phyloP scores from a whole-genome alignment of 768 basidiomycete species.

The Agrocybe praecox region DNA sequence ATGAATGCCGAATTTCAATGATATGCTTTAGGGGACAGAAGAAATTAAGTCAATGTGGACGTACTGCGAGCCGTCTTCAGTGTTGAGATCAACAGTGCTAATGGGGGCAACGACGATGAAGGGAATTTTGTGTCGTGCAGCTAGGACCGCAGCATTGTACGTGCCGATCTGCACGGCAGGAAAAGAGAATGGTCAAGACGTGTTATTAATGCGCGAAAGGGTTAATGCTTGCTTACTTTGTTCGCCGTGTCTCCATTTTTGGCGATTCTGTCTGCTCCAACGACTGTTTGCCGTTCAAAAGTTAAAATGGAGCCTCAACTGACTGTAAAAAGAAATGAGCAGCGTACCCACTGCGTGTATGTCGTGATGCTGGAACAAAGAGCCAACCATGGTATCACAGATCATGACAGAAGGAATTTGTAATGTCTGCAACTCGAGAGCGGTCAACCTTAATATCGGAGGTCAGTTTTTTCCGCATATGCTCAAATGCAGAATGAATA shows the following conservation, averaged over 20 bases:
- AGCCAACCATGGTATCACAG: slow-evolving; percentile 97
- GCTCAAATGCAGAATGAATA: slow-evolving; percentile 1
- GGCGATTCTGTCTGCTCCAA: slow-evolving; percentile 89
- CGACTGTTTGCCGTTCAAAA: slow-evolving; percentile 44
- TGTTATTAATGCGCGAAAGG: slow-evolving; percentile 4
- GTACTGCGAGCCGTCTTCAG: slow-evolving; percentile 65
- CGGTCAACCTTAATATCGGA: slow-evolving; percentile 65
- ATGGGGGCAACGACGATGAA: slow-evolving; percentile 94
- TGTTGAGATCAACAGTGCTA: slow-evolving; percentile 86
- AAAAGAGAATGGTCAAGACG: slow-evolving; percentile 11
- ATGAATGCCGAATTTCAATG: slow-evolving; percentile 7
- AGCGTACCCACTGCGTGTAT: slow-evolving; percentile 80
- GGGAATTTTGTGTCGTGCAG: slow-evolving; percentile 83
- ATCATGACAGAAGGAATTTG: slow-evolving; percentile 90
- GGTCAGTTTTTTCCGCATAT: not conserved
- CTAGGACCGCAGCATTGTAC: slow-evolving; percentile 94
- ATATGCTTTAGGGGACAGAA: slow-evolving; percentile 3
- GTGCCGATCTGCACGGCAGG: slow-evolving; percentile 69
- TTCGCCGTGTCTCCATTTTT: slow-evolving; percentile 97
- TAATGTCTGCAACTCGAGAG: slow-evolving; percentile 85
- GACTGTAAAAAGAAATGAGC: not conserved
- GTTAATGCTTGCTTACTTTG: slow-evolving; percentile 50
- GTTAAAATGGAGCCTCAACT: slow-evolving; percentile 2
- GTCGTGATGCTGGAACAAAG: slow-evolving; percentile 83
- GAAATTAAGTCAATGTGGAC: slow-evolving; percentile 22